These are phyloP conservation scores for Tripterygium wilfordii DNA, from an alignment of 177 flowering plant genomes.

Conservation along the genomic window DNA sequence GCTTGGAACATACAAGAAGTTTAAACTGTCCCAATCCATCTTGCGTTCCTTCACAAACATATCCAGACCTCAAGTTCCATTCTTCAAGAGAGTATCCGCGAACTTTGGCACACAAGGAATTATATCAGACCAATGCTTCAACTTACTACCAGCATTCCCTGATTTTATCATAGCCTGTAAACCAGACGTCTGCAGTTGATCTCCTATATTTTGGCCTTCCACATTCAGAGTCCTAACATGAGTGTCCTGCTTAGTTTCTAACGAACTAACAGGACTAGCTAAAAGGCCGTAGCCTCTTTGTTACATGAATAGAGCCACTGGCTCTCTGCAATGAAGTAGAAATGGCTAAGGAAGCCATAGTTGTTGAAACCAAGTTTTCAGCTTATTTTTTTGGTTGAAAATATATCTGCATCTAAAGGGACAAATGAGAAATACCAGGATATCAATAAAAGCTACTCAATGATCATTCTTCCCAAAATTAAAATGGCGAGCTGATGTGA, in stretches of 20 bases:
- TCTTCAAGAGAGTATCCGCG: conserved; percentile 47
- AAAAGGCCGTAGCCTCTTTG: conserved; percentile 24
- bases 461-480: no score
- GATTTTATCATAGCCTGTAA: background rate
- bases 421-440: background rate
- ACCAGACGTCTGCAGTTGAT: conserved; percentile 11
- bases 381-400: background rate
- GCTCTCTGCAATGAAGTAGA: conserved; percentile 37
- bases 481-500: no score
- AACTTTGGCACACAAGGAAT: conserved; percentile 23
- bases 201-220: conserved; percentile 14
- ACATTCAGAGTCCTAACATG: conserved; percentile 22
- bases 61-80: conserved; percentile 68
- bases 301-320: conserved; percentile 28
- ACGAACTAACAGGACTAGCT: conserved; percentile 12
- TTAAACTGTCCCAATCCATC: conserved; percentile 64
- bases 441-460: no score
- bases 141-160: conserved; percentile 6
- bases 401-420: background rate
- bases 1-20: no score
- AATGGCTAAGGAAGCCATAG: conserved; percentile 50
- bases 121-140: conserved; percentile 5
- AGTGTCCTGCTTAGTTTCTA: conserved; percentile 22
- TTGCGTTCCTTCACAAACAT: conserved; percentile 62
- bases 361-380: conserved; percentile 4